phyloP scores from a whole-genome alignment of 2,329 filamentous ascomycete genomes.

The Microcyclosporella mali region DNA sequence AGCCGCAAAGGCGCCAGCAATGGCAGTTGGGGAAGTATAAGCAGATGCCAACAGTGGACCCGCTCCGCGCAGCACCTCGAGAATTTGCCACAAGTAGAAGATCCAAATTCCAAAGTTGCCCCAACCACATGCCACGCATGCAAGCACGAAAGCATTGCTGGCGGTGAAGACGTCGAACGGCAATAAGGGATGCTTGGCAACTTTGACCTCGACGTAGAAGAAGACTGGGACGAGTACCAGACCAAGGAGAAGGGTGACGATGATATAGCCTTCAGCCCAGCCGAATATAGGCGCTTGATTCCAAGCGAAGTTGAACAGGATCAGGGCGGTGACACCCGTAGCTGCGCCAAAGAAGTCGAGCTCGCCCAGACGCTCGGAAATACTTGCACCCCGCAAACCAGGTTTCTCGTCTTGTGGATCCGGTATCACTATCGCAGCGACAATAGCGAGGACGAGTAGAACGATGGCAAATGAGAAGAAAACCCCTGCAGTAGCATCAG shows the following conservation, averaged over 20 bases:
- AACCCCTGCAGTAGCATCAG: constrained; percentile 7
- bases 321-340: constrained; percentile 24
- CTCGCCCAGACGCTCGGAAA: constrained; percentile 13
- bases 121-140: constrained; percentile 26
- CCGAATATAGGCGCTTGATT: constrained; percentile 29
- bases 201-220: constrained; percentile 23
- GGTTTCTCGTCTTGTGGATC: constrained; percentile 18
- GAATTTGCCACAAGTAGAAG: constrained; percentile 41
- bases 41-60: constrained; percentile 42
- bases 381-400: constrained; percentile 8
- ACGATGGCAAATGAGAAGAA: constrained; percentile 21
- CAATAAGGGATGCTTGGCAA: constrained; percentile 18
- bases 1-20: constrained; percentile 43
- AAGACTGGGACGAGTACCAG: constrained; percentile 24
- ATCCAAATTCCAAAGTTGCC: constrained; percentile 26
- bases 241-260: constrained; percentile 23
- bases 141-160: constrained; percentile 25
- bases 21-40: constrained; percentile 41
- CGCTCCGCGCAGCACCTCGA: constrained; percentile 39
- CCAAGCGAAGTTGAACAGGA: constrained; percentile 29
- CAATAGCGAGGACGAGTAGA: constrained; percentile 14
- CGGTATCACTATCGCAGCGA: constrained; percentile 23
- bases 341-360: constrained; percentile 25
- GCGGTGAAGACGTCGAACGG: constrained; percentile 25
- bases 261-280: constrained; percentile 24